A percentile compares a stretch with the other conserved stretches of the same genome.
phyloP scores from a whole-genome alignment of 2,329 filamentous ascomycete species.

The Penicillium vulpinum region DNA sequence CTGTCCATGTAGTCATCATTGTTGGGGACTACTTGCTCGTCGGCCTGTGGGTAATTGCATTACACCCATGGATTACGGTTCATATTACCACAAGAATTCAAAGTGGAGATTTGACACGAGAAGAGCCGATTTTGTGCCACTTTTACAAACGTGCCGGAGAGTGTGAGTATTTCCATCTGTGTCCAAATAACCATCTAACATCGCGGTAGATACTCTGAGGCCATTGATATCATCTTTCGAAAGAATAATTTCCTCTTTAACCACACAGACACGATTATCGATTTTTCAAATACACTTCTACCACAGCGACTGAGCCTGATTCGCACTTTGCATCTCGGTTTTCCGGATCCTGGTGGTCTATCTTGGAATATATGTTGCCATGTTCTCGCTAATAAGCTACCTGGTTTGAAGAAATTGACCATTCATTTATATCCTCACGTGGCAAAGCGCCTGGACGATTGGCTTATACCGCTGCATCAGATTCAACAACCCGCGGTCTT shows the following conservation, averaged over 20 bases:
- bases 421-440: neutral
- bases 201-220: neutral
- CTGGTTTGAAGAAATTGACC: neutral
- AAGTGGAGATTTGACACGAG: neutral
- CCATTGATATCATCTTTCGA: neutral
- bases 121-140: neutral
- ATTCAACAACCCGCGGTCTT: neutral
- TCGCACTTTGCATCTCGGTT: neutral
- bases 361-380: neutral
- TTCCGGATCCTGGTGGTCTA: neutral
- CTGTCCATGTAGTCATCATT: constrained; percentile 4
- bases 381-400: neutral
- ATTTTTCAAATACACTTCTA: neutral
- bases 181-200: neutral
- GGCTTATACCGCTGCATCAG: neutral
- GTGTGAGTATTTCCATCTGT: neutral
- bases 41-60: neutral
- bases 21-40: neutral
- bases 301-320: neutral
- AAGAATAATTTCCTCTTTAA: constrained; percentile 3
- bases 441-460: neutral
- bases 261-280: neutral
- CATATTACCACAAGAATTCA: neutral
- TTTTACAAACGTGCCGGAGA: neutral
- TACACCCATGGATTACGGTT: neutral